phyloP scores from a whole-genome alignment of 495 filamentous ascomycete species.

The Mycothermus thermophilus region DNA sequence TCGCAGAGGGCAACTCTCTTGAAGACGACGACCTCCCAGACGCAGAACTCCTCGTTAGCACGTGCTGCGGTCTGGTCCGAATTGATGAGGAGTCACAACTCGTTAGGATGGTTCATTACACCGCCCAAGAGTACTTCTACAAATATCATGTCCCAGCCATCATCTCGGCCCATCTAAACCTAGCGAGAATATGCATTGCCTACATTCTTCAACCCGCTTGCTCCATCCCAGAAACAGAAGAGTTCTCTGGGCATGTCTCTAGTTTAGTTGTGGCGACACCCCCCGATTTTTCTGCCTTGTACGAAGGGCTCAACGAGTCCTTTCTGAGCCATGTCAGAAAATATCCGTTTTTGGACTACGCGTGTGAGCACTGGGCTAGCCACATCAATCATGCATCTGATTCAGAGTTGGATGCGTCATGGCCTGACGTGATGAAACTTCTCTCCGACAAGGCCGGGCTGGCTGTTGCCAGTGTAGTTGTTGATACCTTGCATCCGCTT shows the following conservation, averaged over 20 bases:
- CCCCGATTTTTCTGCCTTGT: too few species aligned
- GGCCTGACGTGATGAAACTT: background rate
- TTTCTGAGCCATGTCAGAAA: background rate
- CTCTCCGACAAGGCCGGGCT: background rate
- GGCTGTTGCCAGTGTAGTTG: too few species aligned
- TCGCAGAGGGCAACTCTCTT: background rate
- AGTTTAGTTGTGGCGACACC: too few species aligned
- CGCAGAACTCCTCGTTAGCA: background rate
- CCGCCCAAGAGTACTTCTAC: background rate
- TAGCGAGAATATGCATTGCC: background rate
- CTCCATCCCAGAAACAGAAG: too few species aligned
- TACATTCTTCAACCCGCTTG: too few species aligned
- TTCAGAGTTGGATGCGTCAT: background rate
- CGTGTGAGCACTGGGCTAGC: background rate
- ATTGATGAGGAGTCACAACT: background rate
- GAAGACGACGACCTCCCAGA: slow-evolving; percentile 1
- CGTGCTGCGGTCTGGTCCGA: background rate
- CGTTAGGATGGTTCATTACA: background rate
- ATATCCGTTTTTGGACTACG: background rate
- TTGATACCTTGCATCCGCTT: too few species aligned
- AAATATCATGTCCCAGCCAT: background rate
- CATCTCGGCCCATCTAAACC: background rate
- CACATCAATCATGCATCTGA: background rate
- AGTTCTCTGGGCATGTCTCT: too few species aligned
- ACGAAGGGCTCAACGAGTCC: too few species aligned